phyloP scores from a whole-genome alignment of 176 grass and related monocot genomes.

The Aegilops umbellulata region DNA sequence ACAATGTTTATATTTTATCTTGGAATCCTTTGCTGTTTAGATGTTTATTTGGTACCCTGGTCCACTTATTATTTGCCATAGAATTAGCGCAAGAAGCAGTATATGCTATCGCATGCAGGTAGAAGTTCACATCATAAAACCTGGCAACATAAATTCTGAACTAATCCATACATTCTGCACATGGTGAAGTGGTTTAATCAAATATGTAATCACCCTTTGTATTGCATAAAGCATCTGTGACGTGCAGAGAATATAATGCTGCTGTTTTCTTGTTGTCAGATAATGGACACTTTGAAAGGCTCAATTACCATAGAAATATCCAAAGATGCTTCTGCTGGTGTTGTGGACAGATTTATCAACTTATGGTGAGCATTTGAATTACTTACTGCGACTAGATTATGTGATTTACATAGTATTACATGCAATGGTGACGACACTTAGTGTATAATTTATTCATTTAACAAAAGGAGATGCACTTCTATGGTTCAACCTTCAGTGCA shows the following conservation, averaged over 20 bases:
- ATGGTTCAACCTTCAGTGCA: neutral
- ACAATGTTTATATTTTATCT: neutral
- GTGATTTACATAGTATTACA: conserved; percentile 28
- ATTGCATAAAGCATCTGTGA: neutral
- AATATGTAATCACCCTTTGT: neutral
- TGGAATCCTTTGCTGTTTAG: neutral
- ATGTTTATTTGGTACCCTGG: neutral
- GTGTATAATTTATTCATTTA: neutral
- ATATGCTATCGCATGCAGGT: neutral
- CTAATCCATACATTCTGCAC: neutral
- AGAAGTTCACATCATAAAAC: neutral
- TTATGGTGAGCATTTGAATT: conserved; percentile 61
- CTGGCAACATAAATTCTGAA: neutral
- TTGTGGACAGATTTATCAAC: conserved; percentile 75
- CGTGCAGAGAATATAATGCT: conserved; percentile 6
- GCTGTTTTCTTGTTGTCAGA: conserved; percentile 48
- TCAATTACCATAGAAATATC: conserved; percentile 76
- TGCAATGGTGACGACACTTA: neutral
- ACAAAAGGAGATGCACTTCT: neutral
- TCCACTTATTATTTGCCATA: neutral
- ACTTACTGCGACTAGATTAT: neutral
- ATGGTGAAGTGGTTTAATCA: neutral
- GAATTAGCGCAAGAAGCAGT: conserved; percentile 7
- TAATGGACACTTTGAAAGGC: conserved; percentile 81
- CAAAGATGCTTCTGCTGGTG: conserved; percentile 77